Base-by-base conservation (phyloP, 2,329 filamentous ascomycete genomes). In the Cercospora sesami region DNA sequence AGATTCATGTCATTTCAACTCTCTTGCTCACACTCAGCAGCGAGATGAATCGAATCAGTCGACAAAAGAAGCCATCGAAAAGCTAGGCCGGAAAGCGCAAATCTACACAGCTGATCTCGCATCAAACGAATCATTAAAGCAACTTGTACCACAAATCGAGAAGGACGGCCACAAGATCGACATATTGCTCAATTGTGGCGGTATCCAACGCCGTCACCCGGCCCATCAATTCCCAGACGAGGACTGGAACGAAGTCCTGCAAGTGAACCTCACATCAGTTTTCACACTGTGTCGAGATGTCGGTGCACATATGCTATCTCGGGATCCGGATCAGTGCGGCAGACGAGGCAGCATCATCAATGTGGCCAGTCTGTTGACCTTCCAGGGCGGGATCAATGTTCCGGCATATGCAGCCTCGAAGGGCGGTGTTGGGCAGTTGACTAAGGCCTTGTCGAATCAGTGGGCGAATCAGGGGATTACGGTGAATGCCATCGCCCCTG, bases 381-480 rank as follows among this genome's bases (percentile, higher is more conserved):
- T 94, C 84, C 91, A 96, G 78, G 94, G 94, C 64, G 93, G 93
- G 0, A 84, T 97, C 72, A 96, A 91, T 0, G 92, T 97, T 1
- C 93, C 93, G 0, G 93, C 93, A 1, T 97, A 97, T 77, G 90
- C 93, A 0, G 91, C 93, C 0, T 89, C 87, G 70, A 97, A 97
- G 81, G 93, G 93, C 55, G 93, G 91, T 8, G 89, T 97, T 0
- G 90, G 88, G 5, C 93, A 96, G 81, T 80, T 96, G 68, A 96
- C 92, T 62, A 96, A 95, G 82, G 90, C 90, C 28, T 84, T 97
- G 67, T 89, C 89, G 58, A 97, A 97, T 77, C 92, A 96, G 81
- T 97, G 93, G 93, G 88, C 89, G 0, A 79, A 83, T n/a, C 86
- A 88, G 75, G 93, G 93, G 2, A 86, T 97, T 69, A 92, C 86